phyloP scores from a whole-genome alignment of 2,329 filamentous ascomycete species.

The Ceratocystis cacaofunesta region DNA sequence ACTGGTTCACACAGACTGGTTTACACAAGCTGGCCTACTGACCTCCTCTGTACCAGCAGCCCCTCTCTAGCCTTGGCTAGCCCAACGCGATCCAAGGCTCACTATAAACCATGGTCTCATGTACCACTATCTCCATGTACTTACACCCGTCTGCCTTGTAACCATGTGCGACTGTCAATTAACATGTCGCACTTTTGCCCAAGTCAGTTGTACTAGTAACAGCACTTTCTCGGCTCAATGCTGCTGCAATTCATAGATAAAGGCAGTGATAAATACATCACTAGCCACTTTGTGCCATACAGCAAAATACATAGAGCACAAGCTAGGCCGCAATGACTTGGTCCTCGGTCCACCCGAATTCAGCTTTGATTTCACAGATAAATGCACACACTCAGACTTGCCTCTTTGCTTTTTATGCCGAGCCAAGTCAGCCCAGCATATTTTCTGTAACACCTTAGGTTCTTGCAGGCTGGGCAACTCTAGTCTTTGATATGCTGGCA shows the following conservation, averaged over 20 bases:
- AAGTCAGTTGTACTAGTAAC: constrained; percentile 2
- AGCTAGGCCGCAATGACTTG: not conserved
- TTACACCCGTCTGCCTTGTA: not conserved
- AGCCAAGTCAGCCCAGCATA: not conserved
- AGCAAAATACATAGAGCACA: not conserved
- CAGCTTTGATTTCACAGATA: not conserved
- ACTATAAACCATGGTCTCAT: not conserved
- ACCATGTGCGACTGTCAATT: not conserved
- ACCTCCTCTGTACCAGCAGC: not conserved
- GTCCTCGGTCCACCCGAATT: not conserved
- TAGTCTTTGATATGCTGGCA: not conserved
- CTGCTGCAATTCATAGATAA: not conserved
- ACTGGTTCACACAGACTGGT: too few species aligned
- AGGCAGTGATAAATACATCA: not conserved
- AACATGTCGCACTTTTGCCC: not conserved
- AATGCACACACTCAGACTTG: not conserved
- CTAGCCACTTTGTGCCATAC: not conserved
- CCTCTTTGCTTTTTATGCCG: not conserved
- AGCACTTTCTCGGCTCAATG: not conserved
- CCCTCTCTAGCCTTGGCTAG: not conserved
- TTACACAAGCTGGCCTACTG: not conserved
- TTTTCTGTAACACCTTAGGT: not conserved
- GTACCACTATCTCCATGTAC: not conserved
- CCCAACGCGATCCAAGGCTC: not conserved
- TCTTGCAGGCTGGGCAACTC: not conserved